A percentile compares a stretch with the other conserved stretches of the same genome.
These are phyloP conservation scores for Hypoxylon sp. DNA, from an alignment of 2,329 filamentous ascomycete species.

Conservation along the genomic window DNA sequence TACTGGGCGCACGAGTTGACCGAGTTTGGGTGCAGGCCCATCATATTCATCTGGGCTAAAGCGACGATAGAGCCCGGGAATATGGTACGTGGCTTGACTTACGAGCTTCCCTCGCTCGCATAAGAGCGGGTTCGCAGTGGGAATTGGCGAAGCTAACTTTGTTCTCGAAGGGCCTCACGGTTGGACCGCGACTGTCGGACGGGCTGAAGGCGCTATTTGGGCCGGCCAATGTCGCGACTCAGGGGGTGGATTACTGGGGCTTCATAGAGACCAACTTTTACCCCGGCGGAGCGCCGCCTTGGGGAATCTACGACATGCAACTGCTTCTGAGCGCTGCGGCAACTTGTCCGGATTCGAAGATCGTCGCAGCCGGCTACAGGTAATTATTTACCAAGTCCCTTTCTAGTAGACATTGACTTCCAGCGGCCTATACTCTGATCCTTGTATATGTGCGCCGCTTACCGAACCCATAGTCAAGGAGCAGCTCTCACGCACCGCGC, in stretches of 20 bases:
- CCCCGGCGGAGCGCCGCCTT: slow-evolving; percentile 49
- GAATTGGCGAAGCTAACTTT: background rate
- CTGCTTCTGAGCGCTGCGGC: slow-evolving; percentile 45
- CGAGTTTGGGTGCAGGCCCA: slow-evolving; percentile 46
- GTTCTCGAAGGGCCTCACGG: slow-evolving; percentile 41
- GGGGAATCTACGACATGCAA: slow-evolving; percentile 50
- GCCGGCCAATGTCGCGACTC: slow-evolving; percentile 47
- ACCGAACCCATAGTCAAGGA: slow-evolving; percentile 50
- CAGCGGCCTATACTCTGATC: background rate
- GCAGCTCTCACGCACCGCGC: slow-evolving; percentile 56
- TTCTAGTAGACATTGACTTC: background rate
- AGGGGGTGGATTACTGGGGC: slow-evolving; percentile 50
- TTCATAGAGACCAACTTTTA: slow-evolving; percentile 49
- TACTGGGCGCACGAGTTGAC: slow-evolving; percentile 47
- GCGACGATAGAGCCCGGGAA: slow-evolving; percentile 50
- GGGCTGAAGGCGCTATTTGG: slow-evolving; percentile 47
- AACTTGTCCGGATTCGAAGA: slow-evolving; percentile 47
- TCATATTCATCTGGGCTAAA: slow-evolving; percentile 50
- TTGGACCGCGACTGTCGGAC: slow-evolving; percentile 47
- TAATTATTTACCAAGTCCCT: slow-evolving; percentile 10
- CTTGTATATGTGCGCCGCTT: background rate
- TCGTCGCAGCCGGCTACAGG: slow-evolving; percentile 49
- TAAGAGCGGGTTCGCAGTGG: background rate
- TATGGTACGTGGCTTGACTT: slow-evolving; percentile 39
- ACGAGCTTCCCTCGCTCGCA: background rate